A percentile compares a stretch with the other conserved stretches of the same genome.
Conservation (phyloP, 2,329 filamentous ascomycete species). For the Alternaria rosae region DNA sequence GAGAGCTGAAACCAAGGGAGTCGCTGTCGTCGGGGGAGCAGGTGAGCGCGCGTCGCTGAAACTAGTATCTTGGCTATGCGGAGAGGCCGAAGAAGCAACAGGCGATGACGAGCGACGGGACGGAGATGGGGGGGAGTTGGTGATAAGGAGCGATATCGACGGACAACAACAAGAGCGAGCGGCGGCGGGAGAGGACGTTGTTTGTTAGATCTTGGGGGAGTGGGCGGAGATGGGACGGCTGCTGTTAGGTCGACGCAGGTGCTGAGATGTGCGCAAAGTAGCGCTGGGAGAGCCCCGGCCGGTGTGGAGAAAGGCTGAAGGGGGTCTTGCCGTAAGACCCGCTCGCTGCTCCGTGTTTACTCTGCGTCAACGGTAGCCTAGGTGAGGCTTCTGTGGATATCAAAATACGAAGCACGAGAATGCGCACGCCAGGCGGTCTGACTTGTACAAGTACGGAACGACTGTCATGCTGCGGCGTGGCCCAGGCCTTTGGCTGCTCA, state of each 20-base stretch:
- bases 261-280: slow-evolving; percentile 16
- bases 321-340: slow-evolving; percentile 13
- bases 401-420: neutral
- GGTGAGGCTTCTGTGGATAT: neutral
- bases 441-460: neutral
- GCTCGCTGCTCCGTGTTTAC: slow-evolving; percentile 10
- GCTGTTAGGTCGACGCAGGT: neutral
- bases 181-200: slow-evolving; percentile 4
- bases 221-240: neutral
- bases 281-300: slow-evolving; percentile 13
- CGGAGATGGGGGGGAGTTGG: neutral
- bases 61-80: slow-evolving; percentile 34
- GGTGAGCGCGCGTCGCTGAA: slow-evolving; percentile 33
- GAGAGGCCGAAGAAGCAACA: slow-evolving; percentile 25
- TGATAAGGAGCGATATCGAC: neutral
- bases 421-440: neutral
- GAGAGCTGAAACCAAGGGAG: slow-evolving; percentile 28
- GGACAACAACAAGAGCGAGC: slow-evolving; percentile 4
- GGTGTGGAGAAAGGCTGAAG: slow-evolving; percentile 26
- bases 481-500: neutral
- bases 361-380: neutral
- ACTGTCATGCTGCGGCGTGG: neutral
- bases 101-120: neutral
- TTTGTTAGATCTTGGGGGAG: neutral
- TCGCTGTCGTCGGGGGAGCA: slow-evolving; percentile 15